Base-by-base conservation (phyloP, 1,139 yeast genomes). In the Suhomyces choctaworum region DNA sequence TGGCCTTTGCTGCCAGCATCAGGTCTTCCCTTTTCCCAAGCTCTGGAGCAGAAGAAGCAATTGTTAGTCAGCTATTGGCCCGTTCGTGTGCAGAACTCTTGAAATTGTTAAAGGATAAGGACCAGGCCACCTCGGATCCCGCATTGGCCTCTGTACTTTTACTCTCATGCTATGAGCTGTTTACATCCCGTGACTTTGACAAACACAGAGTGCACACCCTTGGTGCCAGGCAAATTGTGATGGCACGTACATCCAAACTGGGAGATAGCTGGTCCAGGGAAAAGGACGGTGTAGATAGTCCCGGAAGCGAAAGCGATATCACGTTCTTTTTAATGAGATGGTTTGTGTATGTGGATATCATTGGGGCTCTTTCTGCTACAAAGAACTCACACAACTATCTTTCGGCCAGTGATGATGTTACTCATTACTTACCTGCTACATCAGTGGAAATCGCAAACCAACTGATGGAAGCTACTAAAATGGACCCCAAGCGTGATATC, bases 291-390 rank as follows among this genome's bases (percentile, higher is more conserved):
- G 34, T 20, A 7, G 10, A 10, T 6, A 20, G 16, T 10, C 26
- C 16, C 14, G 44, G 43, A 6, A 32, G 40, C 2, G 73, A 69
- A 42, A 52, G 66, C 30, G 65, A 78, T 45, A 66, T 80, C 8
- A 60, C 79, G 1, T 80, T 70, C 45, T 84, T 85, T 49, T 60
- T 85, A 37, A 67, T 79, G 52, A 61, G 92, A 38, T 81, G 90
- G 84, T 81, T 80, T 51, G 83, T 82, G 0, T 85, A 82, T 47
- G 65, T 82, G 30, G 90, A 83, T 48, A 78, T 82, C 1, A 70
- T 84, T 24, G 87, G 89, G 0, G 74, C 82, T 1, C 59, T 83
- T 16, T 63, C 73, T 1, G 58, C 73, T 7, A 62, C 75, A 6
- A 52, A 53, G 22, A 54, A 60, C 27, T 43, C 65, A 0, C 57